Evolutionary conservation across 306 rosid genomes (phyloP), one percentile per base, ranked within the genome.

Genomic region (Spatholobus suberectus): DNA sequence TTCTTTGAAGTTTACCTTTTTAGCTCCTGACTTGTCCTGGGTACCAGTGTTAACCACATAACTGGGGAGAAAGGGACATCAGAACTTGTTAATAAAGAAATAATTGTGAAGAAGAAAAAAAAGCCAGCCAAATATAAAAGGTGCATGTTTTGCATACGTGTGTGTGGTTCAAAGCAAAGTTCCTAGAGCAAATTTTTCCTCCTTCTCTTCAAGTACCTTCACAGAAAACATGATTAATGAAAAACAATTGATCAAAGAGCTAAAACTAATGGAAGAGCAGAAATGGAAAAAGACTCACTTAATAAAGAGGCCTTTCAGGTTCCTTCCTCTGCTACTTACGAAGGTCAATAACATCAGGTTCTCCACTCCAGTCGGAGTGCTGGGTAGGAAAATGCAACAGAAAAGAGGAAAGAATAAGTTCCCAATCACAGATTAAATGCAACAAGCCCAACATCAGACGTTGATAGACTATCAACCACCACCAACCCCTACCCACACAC

Each of bases 311-410:
- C 85, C 89, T 91, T 44, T 93, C 95, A 12, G 94, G 89, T 70
- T 93, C 97, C 88, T 93, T 93, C 61, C 91, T 90, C 85, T 91
- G 97, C 81, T 86, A 92, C 90, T 93, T 93, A n/a, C 97, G 92
- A 68, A 93, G 91, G 85, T 93, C 97, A 83, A 93, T 93, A 70
- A 89, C 91, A 79, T 90, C 97, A 77, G 96, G 97, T 44, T 93
- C 87, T 93, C 97, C 73, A 90, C 96, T 44, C 97, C 97, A 77
- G 97, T 89, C 52, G 97, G 97, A 70, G 95, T 93, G 83, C 97
- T 93, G 86, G 35, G 71, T n/a, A 1, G 6, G 12, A 57, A 82
- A 68, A 20, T 13, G 3, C 55, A 67, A 46, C 15, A 65, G 23
- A 32, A 26, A 76, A 71, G 10, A 35, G 44, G 49, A 65, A 67